phyloP scores from a whole-genome alignment of 306 rosid genomes.

The Prunus mongolica region DNA sequence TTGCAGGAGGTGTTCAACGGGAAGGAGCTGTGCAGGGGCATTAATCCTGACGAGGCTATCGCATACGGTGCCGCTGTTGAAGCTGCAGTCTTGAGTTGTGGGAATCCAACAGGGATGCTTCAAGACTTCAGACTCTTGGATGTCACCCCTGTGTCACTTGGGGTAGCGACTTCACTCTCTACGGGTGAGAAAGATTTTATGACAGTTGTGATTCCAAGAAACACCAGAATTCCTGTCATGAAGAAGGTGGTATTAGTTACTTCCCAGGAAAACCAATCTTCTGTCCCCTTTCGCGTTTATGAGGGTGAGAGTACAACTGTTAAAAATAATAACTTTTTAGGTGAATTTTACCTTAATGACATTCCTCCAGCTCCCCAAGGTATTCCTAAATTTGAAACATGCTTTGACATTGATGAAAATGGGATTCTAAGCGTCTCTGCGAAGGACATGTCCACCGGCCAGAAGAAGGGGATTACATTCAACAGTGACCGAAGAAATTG shows the following conservation, averaged over 20 bases:
- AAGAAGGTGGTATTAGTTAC: too few species aligned
- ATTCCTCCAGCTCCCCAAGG: slow-evolving; percentile 2
- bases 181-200: too few species aligned
- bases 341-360: neutral
- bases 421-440: neutral
- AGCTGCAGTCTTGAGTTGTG: too few species aligned
- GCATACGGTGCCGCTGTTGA: too few species aligned
- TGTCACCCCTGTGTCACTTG: slow-evolving; percentile 9
- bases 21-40: too few species aligned
- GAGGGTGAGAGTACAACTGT: slow-evolving; percentile 2
- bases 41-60: too few species aligned
- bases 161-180: neutral
- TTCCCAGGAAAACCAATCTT: too few species aligned
- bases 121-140: slow-evolving; percentile 14
- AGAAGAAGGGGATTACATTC: neutral
- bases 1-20: too few species aligned
- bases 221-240: too few species aligned
- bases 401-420: neutral
- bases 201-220: too few species aligned
- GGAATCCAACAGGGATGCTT: neutral
- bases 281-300: neutral
- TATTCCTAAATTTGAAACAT: neutral
- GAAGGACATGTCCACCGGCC: neutral
- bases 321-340: neutral
- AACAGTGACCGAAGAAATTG: neutral